phyloP scores from a whole-genome alignment of 768 basidiomycete species.

The Amanita rubescens region DNA sequence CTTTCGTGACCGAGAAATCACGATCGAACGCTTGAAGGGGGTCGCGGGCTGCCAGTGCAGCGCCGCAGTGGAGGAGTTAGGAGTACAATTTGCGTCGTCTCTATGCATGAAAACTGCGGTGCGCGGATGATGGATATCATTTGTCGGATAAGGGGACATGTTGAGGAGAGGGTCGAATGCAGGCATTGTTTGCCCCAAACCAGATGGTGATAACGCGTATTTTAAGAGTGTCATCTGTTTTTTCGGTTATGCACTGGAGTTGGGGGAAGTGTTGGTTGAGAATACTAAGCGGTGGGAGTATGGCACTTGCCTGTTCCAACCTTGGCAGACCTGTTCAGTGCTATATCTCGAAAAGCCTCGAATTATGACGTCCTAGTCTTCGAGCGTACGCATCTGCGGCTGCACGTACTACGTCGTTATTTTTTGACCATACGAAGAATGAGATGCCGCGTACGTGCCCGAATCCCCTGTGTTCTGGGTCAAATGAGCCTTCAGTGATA shows the following conservation, averaged over 20 bases:
- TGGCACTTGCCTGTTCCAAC: slow-evolving; percentile 61
- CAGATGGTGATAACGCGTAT: slow-evolving; percentile 74
- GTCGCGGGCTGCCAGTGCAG: slow-evolving; percentile 40
- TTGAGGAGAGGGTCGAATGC: slow-evolving; percentile 56
- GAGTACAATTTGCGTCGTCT: slow-evolving; percentile 69
- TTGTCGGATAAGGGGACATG: slow-evolving; percentile 65
- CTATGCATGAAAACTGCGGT: slow-evolving; percentile 50
- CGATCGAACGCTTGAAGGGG: slow-evolving; percentile 52
- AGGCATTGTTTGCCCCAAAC: slow-evolving; percentile 89
- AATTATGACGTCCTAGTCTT: slow-evolving; percentile 80
- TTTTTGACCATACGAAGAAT: neutral
- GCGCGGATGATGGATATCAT: slow-evolving; percentile 59
- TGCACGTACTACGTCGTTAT: neutral
- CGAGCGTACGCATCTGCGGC: slow-evolving; percentile 64
- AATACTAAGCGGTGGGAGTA: too few relatives aligned
- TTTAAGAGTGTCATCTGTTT: slow-evolving; percentile 43
- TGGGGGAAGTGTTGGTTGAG: neutral
- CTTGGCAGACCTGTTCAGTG: slow-evolving; percentile 78
- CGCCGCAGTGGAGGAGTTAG: slow-evolving; percentile 74
- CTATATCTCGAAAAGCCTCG: slow-evolving; percentile 83
- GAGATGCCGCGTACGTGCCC: slow-evolving; percentile 68
- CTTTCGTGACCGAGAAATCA: slow-evolving; percentile 49
- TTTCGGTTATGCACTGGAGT: slow-evolving; percentile 51
- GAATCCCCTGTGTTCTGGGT: slow-evolving; percentile 46
- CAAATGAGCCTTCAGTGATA: slow-evolving; percentile 66